Base-by-base conservation (phyloP, 2,329 filamentous ascomycete genomes). In the Eurotiales sp. region DNA sequence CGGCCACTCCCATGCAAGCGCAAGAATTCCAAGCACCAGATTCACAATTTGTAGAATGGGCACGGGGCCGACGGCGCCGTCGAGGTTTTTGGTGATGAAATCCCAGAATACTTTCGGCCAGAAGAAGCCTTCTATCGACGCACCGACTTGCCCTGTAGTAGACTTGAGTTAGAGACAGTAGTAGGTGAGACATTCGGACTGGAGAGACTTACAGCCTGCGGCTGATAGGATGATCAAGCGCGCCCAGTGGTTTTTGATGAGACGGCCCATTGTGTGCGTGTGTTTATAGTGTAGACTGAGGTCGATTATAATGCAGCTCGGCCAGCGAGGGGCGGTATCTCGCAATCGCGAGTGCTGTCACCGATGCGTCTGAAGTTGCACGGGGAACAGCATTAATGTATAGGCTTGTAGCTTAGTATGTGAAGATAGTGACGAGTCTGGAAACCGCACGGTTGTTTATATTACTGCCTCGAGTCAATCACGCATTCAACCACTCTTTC, bases 91-190 rank as follows among this genome's bases (percentile, higher is more conserved):
- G 55, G 92, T 96, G 59, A 93, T 74, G 70, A 96, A 96, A 72
- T 99, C 93, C 87, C 88, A 99, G 75, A 99, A 95, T 66, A 99
- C 86, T 72, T 99, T 99, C 59, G 93, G 93, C 90, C 91, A 99
- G 81, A 99, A 92, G 80, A 93, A 96, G 64, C 83, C 85, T 74
- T 95, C 83, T 51, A 99, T 74, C 14, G 87, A 85, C 55, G 90
- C 90, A 54, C 78, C 84, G 57, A 96, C 72, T 81, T 99, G 93
- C 70, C 96, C 90, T 96, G 64, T 34, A 40, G 8, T 27, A n/a
- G 15, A 34, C 41, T 14, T 41, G 8, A 27, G 36, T 23, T 17
- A 41, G 45, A 37, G 36, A 19, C n/a, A n/a, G n/a, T n/a, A n/a
- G n/a, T n/a, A 34, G 27, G 14, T 6, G 19, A 21, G 23, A 42